Percentiles rank a stretch among this genome's conserved stretches.
Conservation (phyloP, 164 flowering plant species). For the Liquidambar formosana region DNA sequence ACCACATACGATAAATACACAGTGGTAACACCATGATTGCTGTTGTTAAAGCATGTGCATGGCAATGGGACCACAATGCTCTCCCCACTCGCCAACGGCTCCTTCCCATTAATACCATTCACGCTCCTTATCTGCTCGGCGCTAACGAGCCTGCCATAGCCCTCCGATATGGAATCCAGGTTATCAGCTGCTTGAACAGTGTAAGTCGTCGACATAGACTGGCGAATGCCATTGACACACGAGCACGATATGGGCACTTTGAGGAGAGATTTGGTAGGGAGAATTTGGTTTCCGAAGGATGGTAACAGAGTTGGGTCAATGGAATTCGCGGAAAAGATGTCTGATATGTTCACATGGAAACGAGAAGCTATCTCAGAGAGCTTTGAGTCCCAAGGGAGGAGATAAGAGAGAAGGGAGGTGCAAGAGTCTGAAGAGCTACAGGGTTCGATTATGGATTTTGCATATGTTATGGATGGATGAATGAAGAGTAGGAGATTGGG, state of each 20-base stretch:
- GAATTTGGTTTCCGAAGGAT: slow-evolving; percentile 8
- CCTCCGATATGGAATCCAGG: slow-evolving; percentile 19
- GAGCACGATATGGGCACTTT: slow-evolving; percentile 33
- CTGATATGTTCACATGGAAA: slow-evolving; percentile 19
- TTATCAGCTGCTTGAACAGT: slow-evolving; percentile 22
- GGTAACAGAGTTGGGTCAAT: slow-evolving; percentile 1
- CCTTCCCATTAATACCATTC: slow-evolving; percentile 12
- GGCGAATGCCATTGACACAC: slow-evolving; percentile 34
- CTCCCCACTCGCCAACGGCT: slow-evolving; percentile 14
- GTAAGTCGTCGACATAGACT: slow-evolving; percentile 22
- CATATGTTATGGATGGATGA: too few species aligned
- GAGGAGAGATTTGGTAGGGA: slow-evolving; percentile 10
- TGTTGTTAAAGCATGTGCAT: slow-evolving; percentile 28
- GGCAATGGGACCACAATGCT: slow-evolving; percentile 27
- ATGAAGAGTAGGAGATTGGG: too few species aligned
- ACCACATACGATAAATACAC: slow-evolving; percentile 33
- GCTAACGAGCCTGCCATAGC: slow-evolving; percentile 32
- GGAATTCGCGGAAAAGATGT: slow-evolving; percentile 20
- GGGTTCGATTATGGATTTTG: slow-evolving; percentile 33
- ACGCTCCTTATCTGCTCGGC: slow-evolving; percentile 22
- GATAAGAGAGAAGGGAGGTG: slow-evolving; percentile 29
- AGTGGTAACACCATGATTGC: slow-evolving; percentile 17
- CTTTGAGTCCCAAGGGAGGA: slow-evolving; percentile 26
- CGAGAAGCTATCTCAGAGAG: slow-evolving; percentile 26
- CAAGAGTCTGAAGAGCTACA: slow-evolving; percentile 32